Evolutionary conservation across 169 alveolate species (phyloP).

Genomic region (Eimeria sp.): DNA sequence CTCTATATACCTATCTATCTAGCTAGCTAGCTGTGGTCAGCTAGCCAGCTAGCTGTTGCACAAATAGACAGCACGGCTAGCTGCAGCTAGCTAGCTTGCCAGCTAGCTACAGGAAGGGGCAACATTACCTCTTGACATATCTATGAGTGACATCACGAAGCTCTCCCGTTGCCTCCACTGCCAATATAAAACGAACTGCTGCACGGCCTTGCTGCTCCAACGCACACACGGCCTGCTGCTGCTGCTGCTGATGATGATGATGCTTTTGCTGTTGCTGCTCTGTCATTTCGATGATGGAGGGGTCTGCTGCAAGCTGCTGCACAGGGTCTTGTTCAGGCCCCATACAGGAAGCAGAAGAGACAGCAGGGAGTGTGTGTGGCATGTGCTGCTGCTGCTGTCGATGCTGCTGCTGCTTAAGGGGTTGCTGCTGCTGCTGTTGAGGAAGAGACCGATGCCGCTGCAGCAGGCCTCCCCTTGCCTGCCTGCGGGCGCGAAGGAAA

Average conservation of each 20-base stretch:
- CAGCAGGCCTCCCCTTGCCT: constrained; percentile 12
- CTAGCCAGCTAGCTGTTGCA: too few species aligned
- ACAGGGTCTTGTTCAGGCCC: not conserved
- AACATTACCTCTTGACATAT: not conserved
- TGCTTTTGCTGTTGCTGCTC: constrained; percentile 5
- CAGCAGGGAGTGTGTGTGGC: not conserved
- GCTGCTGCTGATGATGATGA: constrained; percentile 1
- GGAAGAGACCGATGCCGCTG: not conserved
- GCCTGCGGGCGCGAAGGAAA: constrained; percentile 52
- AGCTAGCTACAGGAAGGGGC: not conserved
- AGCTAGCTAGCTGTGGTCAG: too few species aligned
- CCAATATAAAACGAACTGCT: constrained; percentile 19
- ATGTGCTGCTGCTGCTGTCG: constrained; percentile 6
- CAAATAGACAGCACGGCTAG: not conserved
- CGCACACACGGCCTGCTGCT: not conserved
- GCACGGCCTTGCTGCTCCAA: constrained; percentile 6
- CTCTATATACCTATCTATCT: too few species aligned
- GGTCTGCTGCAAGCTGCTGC: not conserved
- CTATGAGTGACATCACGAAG: constrained; percentile 8
- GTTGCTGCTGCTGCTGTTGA: constrained; percentile 20
- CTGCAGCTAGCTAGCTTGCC: not conserved
- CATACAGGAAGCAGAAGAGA: not conserved
- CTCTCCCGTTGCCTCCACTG: not conserved
- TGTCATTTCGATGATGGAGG: not conserved
- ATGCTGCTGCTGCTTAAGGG: not conserved